phyloP scores from a whole-genome alignment of 2,329 filamentous ascomycete species.

The Neofusicoccum parvum region DNA sequence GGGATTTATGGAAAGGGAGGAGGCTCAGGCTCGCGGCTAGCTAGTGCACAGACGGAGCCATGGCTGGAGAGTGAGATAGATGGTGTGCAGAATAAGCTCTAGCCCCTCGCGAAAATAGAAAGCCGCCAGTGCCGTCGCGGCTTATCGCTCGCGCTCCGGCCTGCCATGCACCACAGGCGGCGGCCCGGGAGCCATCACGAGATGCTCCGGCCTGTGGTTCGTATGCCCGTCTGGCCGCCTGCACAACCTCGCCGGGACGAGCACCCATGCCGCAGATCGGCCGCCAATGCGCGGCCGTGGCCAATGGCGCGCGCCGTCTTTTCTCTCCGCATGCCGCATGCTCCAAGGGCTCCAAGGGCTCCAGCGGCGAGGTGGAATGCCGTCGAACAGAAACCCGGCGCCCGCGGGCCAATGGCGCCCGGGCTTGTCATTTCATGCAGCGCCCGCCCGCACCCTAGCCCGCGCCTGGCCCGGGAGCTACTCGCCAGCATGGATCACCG shows the following conservation, averaged over 20 bases:
- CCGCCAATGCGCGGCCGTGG: not conserved
- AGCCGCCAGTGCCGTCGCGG: conserved; percentile 5
- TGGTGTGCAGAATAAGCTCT: conserved; percentile 16
- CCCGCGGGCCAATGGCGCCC: not conserved
- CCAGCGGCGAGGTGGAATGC: conserved; percentile 12
- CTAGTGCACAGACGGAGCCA: conserved; percentile 13
- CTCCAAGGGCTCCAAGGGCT: not conserved
- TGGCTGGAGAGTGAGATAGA: conserved; percentile 10
- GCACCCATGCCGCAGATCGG: conserved; percentile 7
- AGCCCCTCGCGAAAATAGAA: not conserved
- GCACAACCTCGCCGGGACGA: not conserved
- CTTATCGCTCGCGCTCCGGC: not conserved
- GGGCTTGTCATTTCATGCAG: conserved; percentile 14
- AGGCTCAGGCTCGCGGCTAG: conserved; percentile 17
- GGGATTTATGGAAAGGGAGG: conserved; percentile 18
- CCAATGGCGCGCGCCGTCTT: not conserved
- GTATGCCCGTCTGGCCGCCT: not conserved
- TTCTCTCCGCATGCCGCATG: not conserved
- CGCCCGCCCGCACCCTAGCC: not conserved
- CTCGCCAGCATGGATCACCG: not conserved
- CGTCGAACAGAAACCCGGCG: not conserved
- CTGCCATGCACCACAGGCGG: not conserved
- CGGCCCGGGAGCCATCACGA: not conserved
- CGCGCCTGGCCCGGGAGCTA: not conserved
- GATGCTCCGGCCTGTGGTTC: not conserved